Conservation (phyloP, 345 rosid genomes). For the Sonneratia alba region DNA sequence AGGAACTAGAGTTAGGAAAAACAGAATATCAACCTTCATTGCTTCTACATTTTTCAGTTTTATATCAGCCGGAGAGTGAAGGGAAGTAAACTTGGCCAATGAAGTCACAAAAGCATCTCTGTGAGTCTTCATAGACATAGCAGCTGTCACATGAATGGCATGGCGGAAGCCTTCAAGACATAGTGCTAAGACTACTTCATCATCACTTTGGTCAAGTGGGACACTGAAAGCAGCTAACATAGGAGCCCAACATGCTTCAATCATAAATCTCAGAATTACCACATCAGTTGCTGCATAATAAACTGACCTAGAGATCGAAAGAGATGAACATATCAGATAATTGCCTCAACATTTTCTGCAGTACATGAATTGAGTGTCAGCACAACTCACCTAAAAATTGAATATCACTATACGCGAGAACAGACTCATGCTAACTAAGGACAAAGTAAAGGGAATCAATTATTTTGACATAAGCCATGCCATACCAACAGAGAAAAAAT, state of each 20-base stretch:
- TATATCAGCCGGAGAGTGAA: slow-evolving; percentile 97
- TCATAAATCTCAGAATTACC: slow-evolving; percentile 91
- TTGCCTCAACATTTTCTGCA: background rate
- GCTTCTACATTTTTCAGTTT: slow-evolving; percentile 89
- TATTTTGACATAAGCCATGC: background rate
- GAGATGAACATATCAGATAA: slow-evolving; percentile 8
- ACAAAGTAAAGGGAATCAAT: background rate
- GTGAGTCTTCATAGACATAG: slow-evolving; percentile 98
- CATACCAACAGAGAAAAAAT: background rate
- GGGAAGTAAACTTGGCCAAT: slow-evolving; percentile 93
- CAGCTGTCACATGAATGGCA: slow-evolving; percentile 96
- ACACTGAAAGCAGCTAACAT: slow-evolving; percentile 99
- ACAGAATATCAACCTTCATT: slow-evolving; percentile 54
- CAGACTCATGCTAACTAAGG: background rate
- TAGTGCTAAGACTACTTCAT: slow-evolving; percentile 67
- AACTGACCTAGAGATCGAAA: slow-evolving; percentile 75
- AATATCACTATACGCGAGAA: background rate
- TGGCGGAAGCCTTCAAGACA: slow-evolving; percentile 92
- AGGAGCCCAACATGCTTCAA: slow-evolving; percentile 99
- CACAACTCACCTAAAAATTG: background rate
- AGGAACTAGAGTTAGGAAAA: background rate
- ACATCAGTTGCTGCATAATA: slow-evolving; percentile 99
- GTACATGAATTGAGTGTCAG: background rate
- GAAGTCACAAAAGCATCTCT: slow-evolving; percentile 99
- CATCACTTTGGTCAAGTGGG: slow-evolving; percentile 97